Percentiles rank a stretch among this genome's conserved stretches.
These are phyloP conservation scores for Protomyces lactucae-debilis DNA, from an alignment of 1,139 yeast genomes.

Conservation along the genomic window DNA sequence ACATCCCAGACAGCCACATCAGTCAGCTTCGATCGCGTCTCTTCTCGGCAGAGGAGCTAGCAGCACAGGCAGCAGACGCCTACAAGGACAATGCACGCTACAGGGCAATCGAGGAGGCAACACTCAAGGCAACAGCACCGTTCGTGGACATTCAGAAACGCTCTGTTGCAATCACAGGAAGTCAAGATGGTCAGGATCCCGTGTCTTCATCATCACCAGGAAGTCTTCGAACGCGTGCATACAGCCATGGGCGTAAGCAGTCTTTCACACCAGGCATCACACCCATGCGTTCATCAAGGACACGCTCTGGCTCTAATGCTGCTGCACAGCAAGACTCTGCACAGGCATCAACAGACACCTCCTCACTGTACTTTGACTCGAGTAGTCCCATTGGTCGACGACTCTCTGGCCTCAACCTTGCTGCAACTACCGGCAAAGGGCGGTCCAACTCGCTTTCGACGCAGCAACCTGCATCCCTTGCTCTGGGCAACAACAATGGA, in stretches of 20 bases:
- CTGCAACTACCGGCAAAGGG: background rate
- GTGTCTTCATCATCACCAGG: conserved; percentile 1
- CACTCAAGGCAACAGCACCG: conserved; percentile 21
- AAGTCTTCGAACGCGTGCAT: background rate
- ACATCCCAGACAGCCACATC: background rate
- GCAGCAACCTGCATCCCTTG: background rate
- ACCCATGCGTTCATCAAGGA: background rate
- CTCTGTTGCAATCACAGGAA: background rate
- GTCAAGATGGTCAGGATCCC: background rate
- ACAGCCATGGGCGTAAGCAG: background rate
- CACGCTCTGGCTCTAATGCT: background rate
- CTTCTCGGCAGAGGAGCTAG: background rate
- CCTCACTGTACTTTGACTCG: background rate
- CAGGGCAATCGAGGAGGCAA: conserved; percentile 10
- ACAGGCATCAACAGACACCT: background rate
- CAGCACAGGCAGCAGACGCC: background rate
- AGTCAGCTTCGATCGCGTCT: background rate
- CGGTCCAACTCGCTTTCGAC: background rate
- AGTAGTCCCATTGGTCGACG: background rate
- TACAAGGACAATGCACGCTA: conserved; percentile 13
- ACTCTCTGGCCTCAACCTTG: background rate
- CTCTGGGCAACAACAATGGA: background rate
- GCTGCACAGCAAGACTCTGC: background rate
- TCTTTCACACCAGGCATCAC: background rate
- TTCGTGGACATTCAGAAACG: conserved; percentile 16